Base-by-base conservation (phyloP, 2,329 filamentous ascomycete species). In the Blastomyces silverae region DNA sequence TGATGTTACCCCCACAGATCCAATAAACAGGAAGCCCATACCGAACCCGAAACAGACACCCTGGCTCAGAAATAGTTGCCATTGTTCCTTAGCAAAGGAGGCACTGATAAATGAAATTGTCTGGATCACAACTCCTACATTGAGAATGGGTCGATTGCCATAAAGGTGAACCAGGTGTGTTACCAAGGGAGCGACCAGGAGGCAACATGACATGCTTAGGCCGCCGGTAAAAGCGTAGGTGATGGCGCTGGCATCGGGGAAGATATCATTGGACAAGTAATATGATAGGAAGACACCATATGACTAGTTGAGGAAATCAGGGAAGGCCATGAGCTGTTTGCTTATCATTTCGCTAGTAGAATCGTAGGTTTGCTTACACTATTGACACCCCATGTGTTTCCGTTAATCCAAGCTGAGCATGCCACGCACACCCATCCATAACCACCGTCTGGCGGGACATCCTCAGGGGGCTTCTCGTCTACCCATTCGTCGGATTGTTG, bases 351-450 rank as follows among this genome's bases (percentile, higher is more conserved):
- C 53, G 20, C 52, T 10, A 8, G n/a, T 20, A 37, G 34, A 34
- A 22, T 20, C 3, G 7, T 15, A 22, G 60, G 17, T 20, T 44
- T 48, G 70, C 82, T 64, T 69, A 85, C 83, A 64, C 83, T 85
- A 73, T 91, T 91, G 66, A 91, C 78, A 8, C 89, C 89, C 89
- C 89, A 91, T 0, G 88, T 90, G 72, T 91, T 88, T 8, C 82
- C 85, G 71, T 89, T 89, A 65, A 89, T 82, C 67, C 85, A 74
- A 61, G 82, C 80, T 67, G 82, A 78, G 50, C 79, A 81, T 2
- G 78, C 70, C n/a, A 85, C 82, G 63, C 85, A 85, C 28, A 86
- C 80, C 84, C 85, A 87, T 66, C 85, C 84, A 76, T 85, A 87
- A 28, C 85, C 84, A 52, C 84, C 84, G 69, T 87, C 83, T 50